Evolutionary conservation across 129 eudicot species (phyloP).

Genomic region (Erigeron canadensis): DNA sequence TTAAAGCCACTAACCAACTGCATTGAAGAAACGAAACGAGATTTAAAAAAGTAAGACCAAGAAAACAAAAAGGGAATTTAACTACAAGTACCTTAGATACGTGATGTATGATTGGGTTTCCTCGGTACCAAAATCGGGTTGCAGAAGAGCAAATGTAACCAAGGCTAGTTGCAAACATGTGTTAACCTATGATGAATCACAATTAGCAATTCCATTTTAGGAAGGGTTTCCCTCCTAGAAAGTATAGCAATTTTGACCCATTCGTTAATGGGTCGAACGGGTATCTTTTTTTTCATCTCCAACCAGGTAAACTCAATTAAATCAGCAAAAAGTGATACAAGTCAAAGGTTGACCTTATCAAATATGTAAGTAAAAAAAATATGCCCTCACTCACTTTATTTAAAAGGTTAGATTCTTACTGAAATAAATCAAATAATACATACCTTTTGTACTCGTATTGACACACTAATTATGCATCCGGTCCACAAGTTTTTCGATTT

Average conservation of each 20-base stretch:
- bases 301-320: no score
- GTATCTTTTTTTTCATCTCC: no score
- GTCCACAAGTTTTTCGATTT: no score
- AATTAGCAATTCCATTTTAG: neutral
- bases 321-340: no score
- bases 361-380: no score
- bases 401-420: no score
- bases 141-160: constrained; percentile 89
- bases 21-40: neutral
- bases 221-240: neutral
- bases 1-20: constrained; percentile 92
- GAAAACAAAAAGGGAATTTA: neutral
- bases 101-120: constrained; percentile 68
- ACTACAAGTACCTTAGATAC: constrained; percentile 59
- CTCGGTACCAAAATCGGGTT: constrained; percentile 83
- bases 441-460: no score
- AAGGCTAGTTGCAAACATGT: constrained; percentile 82
- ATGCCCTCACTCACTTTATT: no score
- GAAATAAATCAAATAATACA: no score
- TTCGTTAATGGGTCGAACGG: neutral
- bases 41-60: neutral
- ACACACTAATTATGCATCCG: no score
- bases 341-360: no score
- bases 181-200: constrained; percentile 60
- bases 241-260: no score